Percentiles rank a stretch among this genome's conserved stretches.
These are phyloP conservation scores for Clavaria fumosa DNA, from an alignment of 768 basidiomycete species.

Conservation along the genomic window DNA sequence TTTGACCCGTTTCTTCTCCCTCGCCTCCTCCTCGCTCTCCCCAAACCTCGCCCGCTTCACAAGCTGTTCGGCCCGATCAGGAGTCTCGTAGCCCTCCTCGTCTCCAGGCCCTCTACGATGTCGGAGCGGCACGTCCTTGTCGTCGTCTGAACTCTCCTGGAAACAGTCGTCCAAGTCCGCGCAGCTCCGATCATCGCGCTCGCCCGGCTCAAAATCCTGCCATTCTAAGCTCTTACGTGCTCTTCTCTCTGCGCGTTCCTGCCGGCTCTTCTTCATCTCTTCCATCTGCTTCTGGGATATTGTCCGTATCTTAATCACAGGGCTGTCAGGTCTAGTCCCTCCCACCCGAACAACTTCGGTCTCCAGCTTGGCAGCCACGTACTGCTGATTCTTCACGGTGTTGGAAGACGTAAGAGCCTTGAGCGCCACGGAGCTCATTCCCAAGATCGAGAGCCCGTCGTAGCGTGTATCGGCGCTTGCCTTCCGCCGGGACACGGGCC, in stretches of 20 bases:
- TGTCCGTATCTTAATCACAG: constrained; percentile 57
- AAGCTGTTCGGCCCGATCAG: constrained; percentile 28
- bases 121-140: constrained; percentile 13
- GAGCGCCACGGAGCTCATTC: constrained; percentile 55
- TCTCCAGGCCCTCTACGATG: constrained; percentile 64
- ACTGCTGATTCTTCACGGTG: constrained; percentile 58
- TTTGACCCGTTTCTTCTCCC: constrained; percentile 44
- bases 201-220: constrained; percentile 17
- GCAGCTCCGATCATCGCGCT: constrained; percentile 20
- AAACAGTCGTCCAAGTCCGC: constrained; percentile 13
- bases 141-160: too few relatives aligned
- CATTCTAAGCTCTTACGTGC: constrained; percentile 31
- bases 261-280: constrained; percentile 36
- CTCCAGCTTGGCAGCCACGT: constrained; percentile 42
- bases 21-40: constrained; percentile 20
- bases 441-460: constrained; percentile 34
- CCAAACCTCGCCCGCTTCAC: constrained; percentile 27
- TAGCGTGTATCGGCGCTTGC: constrained; percentile 16
- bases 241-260: constrained; percentile 44
- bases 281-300: constrained; percentile 53
- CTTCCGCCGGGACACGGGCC: constrained; percentile 30
- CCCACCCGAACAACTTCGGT: constrained; percentile 57
- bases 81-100: constrained; percentile 67
- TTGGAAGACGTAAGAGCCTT: constrained; percentile 59
- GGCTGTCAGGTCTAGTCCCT: constrained; percentile 63